Evolutionary conservation across 331 rosid species (phyloP), one percentile per base, ranked within the genome.

Genomic region (Erythrophleum ivorense): DNA sequence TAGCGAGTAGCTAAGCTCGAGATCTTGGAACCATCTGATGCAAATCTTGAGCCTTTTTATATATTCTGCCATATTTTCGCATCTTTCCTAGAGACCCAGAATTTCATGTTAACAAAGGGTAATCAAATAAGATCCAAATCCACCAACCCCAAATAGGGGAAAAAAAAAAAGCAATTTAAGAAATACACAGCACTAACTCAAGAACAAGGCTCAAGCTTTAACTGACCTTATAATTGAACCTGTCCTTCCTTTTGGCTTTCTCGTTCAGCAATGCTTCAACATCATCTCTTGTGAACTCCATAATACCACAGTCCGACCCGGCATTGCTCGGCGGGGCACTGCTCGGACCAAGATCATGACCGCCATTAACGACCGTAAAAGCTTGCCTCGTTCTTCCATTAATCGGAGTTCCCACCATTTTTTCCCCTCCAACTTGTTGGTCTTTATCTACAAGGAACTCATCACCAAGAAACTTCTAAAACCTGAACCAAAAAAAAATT

Each of bases 11-110:
- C 89, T 86, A 58, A 81, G 87, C 79, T 96, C 99, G 33, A 94
- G 88, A 83, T 96, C 99, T 94, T 96, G 99, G 82, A 96, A 92
- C 98, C 98, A 96, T 84, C 81, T 96, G 73, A 94, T 85, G 85
- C 98, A 94, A 79, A 92, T 85, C 84, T 92, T 96, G 70, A 96
- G 95, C 97, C 94, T 92, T 83, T 77, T 96, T 74, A 96, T 91
- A 80, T 96, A 96, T 49, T 96, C 97, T 70, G 90, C 85, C 94
- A 94, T 88, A 62, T 86, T 87, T 75, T 96, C 99, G 84, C 99
- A 96, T 90, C 95, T 92, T 88, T 96, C 99, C 99, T 94, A 78
- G 19, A 89, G 62, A 29, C 19, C 71, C 29, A 77, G 16, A 73
- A 33, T 7, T 38, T 71, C 12, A 41, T 48, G 80, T 60, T 58